Conservation (phyloP, 768 basidiomycete species). For the Auricularia auricula-judae region DNA sequence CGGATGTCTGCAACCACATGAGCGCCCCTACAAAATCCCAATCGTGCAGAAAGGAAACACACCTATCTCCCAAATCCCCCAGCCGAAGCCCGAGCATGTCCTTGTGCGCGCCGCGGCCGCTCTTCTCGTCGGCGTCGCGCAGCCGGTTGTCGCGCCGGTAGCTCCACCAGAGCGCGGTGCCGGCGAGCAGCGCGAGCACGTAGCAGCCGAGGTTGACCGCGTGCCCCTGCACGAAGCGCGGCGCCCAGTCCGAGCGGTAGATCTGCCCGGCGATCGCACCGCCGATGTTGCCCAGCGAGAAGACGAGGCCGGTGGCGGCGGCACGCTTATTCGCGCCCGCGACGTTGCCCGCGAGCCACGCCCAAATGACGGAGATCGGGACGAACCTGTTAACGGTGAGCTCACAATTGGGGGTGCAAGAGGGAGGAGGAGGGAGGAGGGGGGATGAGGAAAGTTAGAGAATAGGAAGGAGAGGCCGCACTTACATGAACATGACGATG, state of each 20-base stretch:
- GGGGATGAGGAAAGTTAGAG: no score
- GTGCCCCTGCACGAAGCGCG: slow-evolving; percentile 24
- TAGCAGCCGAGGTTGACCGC: slow-evolving; percentile 15
- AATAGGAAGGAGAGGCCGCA: background rate
- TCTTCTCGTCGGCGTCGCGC: background rate
- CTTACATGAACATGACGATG: slow-evolving; percentile 23
- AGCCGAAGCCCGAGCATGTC: background rate
- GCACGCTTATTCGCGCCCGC: slow-evolving; percentile 12
- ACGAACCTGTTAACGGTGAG: background rate
- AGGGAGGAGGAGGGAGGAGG: background rate
- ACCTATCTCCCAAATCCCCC: background rate
- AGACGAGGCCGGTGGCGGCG: slow-evolving; percentile 21
- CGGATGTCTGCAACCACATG: no score
- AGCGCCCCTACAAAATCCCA: no score
- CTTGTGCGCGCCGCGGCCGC: background rate
- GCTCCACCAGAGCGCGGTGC: background rate
- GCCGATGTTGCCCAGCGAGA: slow-evolving; percentile 23
- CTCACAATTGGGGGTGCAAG: background rate
- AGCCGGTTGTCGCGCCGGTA: background rate
- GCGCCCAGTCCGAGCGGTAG: slow-evolving; percentile 13
- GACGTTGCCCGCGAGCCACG: background rate
- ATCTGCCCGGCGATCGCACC: slow-evolving; percentile 19
- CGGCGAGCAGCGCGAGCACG: background rate
- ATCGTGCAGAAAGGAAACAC: background rate
- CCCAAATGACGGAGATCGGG: background rate